A percentile compares a stretch with the other conserved stretches of the same genome.
Evolutionary conservation across 441 rosid species (phyloP).

Genomic region (Omphalea diandra): DNA sequence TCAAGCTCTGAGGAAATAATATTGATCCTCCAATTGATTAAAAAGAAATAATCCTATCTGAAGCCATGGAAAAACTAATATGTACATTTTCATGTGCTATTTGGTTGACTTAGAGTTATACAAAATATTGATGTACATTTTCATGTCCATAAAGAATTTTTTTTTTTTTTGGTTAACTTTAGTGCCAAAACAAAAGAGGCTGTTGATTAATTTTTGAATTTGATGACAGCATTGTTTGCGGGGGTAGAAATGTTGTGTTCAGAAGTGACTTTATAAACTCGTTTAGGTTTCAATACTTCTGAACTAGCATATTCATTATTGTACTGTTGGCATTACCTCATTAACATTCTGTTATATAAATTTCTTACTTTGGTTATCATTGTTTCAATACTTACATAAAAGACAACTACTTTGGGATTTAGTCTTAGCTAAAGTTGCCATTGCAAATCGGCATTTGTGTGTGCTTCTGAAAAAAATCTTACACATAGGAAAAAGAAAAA

Average conservation of each 20-base stretch:
- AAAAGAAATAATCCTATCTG: not conserved
- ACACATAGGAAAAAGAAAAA: constrained; percentile 10
- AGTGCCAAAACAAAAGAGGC: not conserved
- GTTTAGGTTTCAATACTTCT: not conserved
- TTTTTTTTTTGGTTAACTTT: no score
- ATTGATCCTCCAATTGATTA: not conserved
- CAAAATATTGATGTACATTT: not conserved
- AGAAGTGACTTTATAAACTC: not conserved
- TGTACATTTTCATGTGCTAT: not conserved
- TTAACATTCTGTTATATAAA: not conserved
- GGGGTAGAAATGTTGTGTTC: constrained; percentile 1
- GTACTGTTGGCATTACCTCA: not conserved
- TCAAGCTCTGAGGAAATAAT: not conserved
- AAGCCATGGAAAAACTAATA: not conserved
- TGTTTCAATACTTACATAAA: not conserved
- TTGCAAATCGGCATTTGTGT: constrained; percentile 1
- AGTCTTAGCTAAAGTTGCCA: not conserved
- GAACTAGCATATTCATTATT: not conserved
- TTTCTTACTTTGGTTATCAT: not conserved
- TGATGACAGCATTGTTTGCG: not conserved
- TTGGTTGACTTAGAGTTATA: not conserved
- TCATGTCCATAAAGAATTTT: not conserved
- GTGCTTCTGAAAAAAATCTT: not conserved
- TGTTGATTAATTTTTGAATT: not conserved
- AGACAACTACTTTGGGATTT: not conserved